Evolutionary conservation across 1,284 basidiomycete genomes (phyloP), one percentile per base, ranked within the genome.

Genomic region (Schizopora paradoxa): DNA sequence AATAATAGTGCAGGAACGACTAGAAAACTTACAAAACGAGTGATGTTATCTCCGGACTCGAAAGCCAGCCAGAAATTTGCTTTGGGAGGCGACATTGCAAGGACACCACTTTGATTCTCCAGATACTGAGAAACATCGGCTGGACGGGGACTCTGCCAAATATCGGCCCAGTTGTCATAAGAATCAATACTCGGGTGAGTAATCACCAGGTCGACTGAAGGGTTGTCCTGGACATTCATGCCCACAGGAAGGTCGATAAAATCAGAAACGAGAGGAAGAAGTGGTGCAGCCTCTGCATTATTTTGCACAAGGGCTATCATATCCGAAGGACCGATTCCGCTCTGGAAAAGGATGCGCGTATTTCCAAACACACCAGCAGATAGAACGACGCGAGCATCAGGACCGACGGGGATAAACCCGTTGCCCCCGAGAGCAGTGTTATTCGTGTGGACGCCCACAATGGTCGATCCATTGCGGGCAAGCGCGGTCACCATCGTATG

Each of bases 201-300:
- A 63, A 82, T 81, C 23, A 82, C 76, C 57, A 82, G 56, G 53
- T 80, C 79, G 56, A 82, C 77, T 6, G 77, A 79, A 22, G 79
- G 79, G 59, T 80, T 81, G 58, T 82, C 79, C 29, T 59, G 34
- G 29, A 70, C 70, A 50, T 73, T 72, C 27, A 63, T 61, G 4
- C 79, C 78, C 22, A 81, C 78, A 4, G 79, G 79, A 16, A 82
- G 64, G 59, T 80, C 66, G 59, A 82, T 81, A 63, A 68, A 82
- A 37, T 76, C 59, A 11, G 60, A 56, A 50, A 66, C 51, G 6
- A 75, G 66, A 10, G 79, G 79, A 11, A 82, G 63, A 44, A 67
- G 64, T 27, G 69, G 63, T 2, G 69, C 71, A 2, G 72, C 72
- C 1, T 59, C 59, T 6, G 75, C 51, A 57, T 79, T 72, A 14